A percentile compares a stretch with the other conserved stretches of the same genome.
phyloP scores from a whole-genome alignment of 2,329 filamentous ascomycete genomes.

The Sphaerulina musiva region DNA sequence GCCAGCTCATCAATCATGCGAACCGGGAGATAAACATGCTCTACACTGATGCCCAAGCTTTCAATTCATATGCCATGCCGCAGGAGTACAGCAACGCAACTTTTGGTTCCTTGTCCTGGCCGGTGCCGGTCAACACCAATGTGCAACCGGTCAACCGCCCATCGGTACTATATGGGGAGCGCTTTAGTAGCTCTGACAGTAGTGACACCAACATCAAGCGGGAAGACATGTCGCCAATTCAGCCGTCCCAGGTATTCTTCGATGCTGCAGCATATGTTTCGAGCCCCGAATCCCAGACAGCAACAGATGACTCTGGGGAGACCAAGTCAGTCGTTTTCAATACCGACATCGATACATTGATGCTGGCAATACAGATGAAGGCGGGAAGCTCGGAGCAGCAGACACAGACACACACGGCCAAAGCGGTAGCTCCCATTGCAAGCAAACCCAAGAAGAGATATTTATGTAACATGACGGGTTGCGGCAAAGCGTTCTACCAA shows the following conservation, averaged over 20 bases:
- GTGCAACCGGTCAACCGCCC: slow-evolving; percentile 11
- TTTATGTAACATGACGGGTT: slow-evolving; percentile 65
- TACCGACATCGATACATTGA: slow-evolving; percentile 80
- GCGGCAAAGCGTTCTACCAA: slow-evolving; percentile 77
- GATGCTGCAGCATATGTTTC: slow-evolving; percentile 30
- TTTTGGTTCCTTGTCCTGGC: slow-evolving; percentile 22
- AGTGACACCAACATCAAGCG: slow-evolving; percentile 39
- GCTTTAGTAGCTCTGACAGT: slow-evolving; percentile 23
- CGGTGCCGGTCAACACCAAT: slow-evolving; percentile 13
- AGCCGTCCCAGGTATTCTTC: slow-evolving; percentile 37
- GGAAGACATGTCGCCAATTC: slow-evolving; percentile 39
- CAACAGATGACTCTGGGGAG: slow-evolving; percentile 38
- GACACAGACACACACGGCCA: slow-evolving; percentile 7
- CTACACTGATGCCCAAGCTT: slow-evolving; percentile 11
- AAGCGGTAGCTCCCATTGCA: neutral
- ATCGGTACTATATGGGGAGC: slow-evolving; percentile 24
- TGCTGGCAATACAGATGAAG: slow-evolving; percentile 78
- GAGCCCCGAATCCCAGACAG: slow-evolving; percentile 37
- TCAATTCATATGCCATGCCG: slow-evolving; percentile 12
- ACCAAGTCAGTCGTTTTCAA: slow-evolving; percentile 53
- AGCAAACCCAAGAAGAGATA: slow-evolving; percentile 56
- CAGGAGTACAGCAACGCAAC: slow-evolving; percentile 17
- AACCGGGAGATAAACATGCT: slow-evolving; percentile 12
- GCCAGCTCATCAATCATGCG: slow-evolving; percentile 16
- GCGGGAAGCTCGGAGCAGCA: slow-evolving; percentile 33